Conservation (phyloP, 495 filamentous ascomycete species). For the Daldinia caldariorum region DNA sequence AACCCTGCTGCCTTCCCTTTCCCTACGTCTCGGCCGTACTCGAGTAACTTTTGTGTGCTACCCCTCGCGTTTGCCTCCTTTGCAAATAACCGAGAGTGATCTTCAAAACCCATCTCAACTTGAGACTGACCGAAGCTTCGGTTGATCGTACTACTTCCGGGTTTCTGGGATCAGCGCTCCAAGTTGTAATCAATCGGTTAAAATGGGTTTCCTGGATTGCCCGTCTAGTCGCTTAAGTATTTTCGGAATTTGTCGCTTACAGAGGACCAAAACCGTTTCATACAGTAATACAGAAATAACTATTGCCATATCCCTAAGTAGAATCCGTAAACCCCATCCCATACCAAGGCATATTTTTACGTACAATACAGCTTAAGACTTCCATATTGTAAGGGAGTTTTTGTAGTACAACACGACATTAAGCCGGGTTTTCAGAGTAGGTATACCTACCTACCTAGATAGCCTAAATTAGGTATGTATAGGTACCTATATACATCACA, state of each 20-base stretch:
- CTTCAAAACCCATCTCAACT: neutral
- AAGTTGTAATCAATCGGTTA: neutral
- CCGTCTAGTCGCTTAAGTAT: neutral
- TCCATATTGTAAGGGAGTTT: neutral
- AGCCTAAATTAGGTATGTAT: too few relatives aligned
- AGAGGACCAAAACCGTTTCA: neutral
- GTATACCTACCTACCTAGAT: too few relatives aligned
- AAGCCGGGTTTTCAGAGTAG: too few relatives aligned
- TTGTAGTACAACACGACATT: too few relatives aligned
- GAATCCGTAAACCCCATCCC: neutral
- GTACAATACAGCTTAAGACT: neutral
- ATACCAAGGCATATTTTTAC: neutral
- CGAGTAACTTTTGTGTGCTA: conserved; percentile 14
- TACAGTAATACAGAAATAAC: neutral
- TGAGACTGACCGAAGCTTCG: neutral
- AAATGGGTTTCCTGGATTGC: neutral
- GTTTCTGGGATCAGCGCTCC: neutral
- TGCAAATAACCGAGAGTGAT: neutral
- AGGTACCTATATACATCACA: too few relatives aligned
- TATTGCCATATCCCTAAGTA: neutral
- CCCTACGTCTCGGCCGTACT: neutral
- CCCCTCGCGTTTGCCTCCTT: too few relatives aligned
- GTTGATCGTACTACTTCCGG: neutral
- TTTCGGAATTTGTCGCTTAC: neutral
- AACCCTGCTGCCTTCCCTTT: too few relatives aligned